Conservation (phyloP, 2,329 filamentous ascomycete species). For the Arachnomyces sp. region DNA sequence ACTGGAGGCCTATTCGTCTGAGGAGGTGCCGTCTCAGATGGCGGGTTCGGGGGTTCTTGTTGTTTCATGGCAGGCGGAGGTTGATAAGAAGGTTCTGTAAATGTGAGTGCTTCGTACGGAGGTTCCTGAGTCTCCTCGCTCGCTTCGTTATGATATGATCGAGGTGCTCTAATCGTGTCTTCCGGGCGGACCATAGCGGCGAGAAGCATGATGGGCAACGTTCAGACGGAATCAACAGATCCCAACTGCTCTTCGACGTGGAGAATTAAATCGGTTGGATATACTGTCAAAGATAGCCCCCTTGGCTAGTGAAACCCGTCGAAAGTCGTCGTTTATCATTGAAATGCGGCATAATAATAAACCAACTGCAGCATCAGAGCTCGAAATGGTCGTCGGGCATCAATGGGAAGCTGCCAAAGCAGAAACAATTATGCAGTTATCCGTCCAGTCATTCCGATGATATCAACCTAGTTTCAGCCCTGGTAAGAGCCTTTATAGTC, state of each 20-base stretch:
- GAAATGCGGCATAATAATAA: slow-evolving; percentile 10
- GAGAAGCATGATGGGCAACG: slow-evolving; percentile 18
- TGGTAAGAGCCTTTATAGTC: too few species aligned
- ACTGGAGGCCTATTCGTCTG: slow-evolving; percentile 18
- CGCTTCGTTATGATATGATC: slow-evolving; percentile 22
- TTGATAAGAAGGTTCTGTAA: slow-evolving; percentile 10
- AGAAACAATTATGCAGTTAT: too few species aligned
- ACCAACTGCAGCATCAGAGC: too few species aligned
- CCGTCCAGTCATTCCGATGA: too few species aligned
- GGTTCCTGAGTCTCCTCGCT: slow-evolving; percentile 28
- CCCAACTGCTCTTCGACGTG: neutral
- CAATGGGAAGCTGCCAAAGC: too few species aligned
- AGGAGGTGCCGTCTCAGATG: slow-evolving; percentile 14
- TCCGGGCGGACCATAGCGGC: slow-evolving; percentile 31
- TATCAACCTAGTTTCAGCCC: too few species aligned
- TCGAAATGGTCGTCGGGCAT: too few species aligned
- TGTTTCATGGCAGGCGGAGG: slow-evolving; percentile 21
- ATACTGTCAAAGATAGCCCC: slow-evolving; percentile 3
- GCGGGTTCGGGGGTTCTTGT: slow-evolving; percentile 22
- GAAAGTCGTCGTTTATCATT: slow-evolving; percentile 4
- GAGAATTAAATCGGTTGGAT: too few species aligned
- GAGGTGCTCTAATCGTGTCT: slow-evolving; percentile 27
- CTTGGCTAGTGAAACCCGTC: slow-evolving; percentile 3
- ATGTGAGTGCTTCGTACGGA: slow-evolving; percentile 7
- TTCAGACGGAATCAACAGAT: neutral